Evolutionary conservation across 1,139 yeast genomes (phyloP).

Genomic region (Pneumocystis canis): DNA sequence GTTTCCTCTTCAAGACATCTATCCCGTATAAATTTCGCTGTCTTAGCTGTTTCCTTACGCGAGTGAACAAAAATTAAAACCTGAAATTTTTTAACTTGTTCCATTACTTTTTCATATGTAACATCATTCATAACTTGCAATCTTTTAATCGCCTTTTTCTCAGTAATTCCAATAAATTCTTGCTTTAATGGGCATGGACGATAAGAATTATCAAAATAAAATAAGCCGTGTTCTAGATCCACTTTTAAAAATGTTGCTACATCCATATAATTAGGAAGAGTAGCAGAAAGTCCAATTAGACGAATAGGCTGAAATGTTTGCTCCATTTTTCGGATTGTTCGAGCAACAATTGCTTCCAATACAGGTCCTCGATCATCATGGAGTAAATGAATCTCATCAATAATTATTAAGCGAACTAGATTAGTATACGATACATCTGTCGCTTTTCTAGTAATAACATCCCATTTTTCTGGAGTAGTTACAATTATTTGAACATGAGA

Average conservation of each 20-base stretch:
- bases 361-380: conserved; percentile 97
- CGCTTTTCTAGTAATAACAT: conserved; percentile 73
- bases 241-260: conserved; percentile 75
- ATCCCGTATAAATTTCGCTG: conserved; percentile 62
- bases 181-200: conserved; percentile 91
- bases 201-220: conserved; percentile 66
- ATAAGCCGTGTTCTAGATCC: conserved; percentile 41
- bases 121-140: conserved; percentile 80
- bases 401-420: conserved; percentile 57
- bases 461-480: conserved; percentile 97
- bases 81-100: conserved; percentile 54
- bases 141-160: conserved; percentile 65
- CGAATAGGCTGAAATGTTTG: conserved; percentile 38
- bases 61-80: conserved; percentile 86
- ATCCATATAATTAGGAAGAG: conserved; percentile 78
- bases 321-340: conserved; percentile 43
- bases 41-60: conserved; percentile 74
- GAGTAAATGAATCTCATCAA: conserved; percentile 84
- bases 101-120: conserved; percentile 68
- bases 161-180: conserved; percentile 76
- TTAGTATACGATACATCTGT: conserved; percentile 48
- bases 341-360: conserved; percentile 68
- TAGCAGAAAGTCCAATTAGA: conserved; percentile 81
- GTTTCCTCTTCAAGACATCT: conserved; percentile 45
- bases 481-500: conserved; percentile 68